Conservation (phyloP, 1,284 basidiomycete species). For the Mycena citricolor region DNA sequence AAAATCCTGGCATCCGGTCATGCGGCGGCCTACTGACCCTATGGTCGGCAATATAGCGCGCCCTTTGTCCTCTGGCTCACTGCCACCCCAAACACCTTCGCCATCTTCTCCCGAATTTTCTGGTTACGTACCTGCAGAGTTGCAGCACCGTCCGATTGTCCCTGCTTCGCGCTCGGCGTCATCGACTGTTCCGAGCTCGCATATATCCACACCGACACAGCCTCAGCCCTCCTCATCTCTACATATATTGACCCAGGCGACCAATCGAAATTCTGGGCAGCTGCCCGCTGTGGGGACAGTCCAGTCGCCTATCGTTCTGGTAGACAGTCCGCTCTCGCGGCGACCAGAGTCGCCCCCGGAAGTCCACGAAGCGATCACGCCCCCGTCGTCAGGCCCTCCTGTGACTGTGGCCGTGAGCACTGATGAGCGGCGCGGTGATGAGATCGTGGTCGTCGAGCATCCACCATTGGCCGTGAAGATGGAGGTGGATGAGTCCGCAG, state of each 20-base stretch:
- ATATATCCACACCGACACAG: background rate
- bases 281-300: background rate
- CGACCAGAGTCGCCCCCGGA: slow-evolving; percentile 4
- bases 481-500: slow-evolving; percentile 16
- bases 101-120: too few species aligned
- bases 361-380: slow-evolving; percentile 18
- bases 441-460: slow-evolving; percentile 1
- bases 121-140: too few species aligned
- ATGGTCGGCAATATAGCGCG: too few species aligned
- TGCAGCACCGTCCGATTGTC: too few species aligned
- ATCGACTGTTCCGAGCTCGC: background rate
- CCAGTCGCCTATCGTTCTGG: background rate
- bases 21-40: too few species aligned
- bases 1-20: too few species aligned
- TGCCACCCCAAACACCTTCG: too few species aligned
- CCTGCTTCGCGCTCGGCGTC: background rate
- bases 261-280: background rate
- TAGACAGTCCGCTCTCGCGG: background rate
- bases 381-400: slow-evolving; percentile 1
- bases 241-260: too few species aligned
- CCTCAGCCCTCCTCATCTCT: background rate
- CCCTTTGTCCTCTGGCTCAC: too few species aligned
- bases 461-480: slow-evolving; percentile 12
- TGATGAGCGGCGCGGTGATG: background rate
- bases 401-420: background rate